These are phyloP conservation scores for Aspergillus homomorphus DNA, from an alignment of 495 filamentous ascomycete species.

Conservation along the genomic window DNA sequence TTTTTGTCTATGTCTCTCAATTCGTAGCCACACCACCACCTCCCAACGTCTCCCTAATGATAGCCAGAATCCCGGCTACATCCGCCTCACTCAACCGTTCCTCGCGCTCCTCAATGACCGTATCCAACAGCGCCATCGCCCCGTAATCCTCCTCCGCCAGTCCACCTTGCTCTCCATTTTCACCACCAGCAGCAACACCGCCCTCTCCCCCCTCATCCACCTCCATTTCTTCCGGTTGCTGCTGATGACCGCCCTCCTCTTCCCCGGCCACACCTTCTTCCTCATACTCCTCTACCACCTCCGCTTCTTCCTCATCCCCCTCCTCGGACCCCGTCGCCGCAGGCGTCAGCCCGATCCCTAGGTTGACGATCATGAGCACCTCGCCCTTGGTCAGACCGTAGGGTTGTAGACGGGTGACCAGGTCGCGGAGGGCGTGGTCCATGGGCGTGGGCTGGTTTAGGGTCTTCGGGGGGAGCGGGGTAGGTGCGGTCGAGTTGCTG, in stretches of 20 bases:
- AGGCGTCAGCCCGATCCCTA: conserved; percentile 38
- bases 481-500: conserved; percentile 18
- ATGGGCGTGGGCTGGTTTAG: conserved; percentile 27
- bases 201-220: conserved; percentile 12
- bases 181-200: conserved; percentile 27
- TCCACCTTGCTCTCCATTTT: conserved; percentile 13
- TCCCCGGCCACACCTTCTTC: conserved; percentile 21
- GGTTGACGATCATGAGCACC: conserved; percentile 62
- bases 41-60: conserved; percentile 37
- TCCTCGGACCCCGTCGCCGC: conserved; percentile 9
- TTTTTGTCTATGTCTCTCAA: background rate
- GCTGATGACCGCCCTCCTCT: background rate
- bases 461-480: conserved; percentile 3
- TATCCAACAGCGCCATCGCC: conserved; percentile 39
- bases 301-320: conserved; percentile 10
- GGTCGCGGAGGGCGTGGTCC: conserved; percentile 35
- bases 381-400: conserved; percentile 60
- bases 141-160: conserved; percentile 35
- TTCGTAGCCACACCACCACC: background rate
- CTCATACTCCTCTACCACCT: conserved; percentile 10
- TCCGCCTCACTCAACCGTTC: conserved; percentile 38
- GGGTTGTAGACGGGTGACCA: conserved; percentile 41
- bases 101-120: conserved; percentile 46
- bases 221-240: conserved; percentile 10
- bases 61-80: conserved; percentile 31